Conservation (phyloP, 805 yeast genomes). For the Barnettozyma vustinii region DNA sequence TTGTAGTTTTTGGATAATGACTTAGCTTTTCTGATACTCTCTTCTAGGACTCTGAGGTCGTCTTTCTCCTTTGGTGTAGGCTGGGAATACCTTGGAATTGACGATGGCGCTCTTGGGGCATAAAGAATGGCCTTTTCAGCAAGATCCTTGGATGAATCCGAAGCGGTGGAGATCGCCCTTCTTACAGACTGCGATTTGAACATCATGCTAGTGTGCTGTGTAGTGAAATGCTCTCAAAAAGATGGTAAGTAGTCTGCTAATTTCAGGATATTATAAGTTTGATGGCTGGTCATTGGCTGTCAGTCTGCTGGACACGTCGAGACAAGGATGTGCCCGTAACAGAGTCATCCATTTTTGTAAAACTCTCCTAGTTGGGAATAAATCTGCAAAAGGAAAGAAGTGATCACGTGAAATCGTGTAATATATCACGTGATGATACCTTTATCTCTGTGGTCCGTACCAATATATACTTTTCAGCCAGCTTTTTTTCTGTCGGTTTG, state of each 20-base stretch:
- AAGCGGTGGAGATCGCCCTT: constrained; percentile 17
- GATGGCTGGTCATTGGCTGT: not conserved
- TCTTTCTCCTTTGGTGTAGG: constrained; percentile 4
- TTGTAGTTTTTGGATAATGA: constrained; percentile 15
- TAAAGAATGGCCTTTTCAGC: constrained; percentile 20
- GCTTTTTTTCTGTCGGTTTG: not conserved
- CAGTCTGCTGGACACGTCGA: not conserved
- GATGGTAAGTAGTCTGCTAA: too few relatives aligned
- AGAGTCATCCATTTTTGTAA: not conserved
- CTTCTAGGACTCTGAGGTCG: constrained; percentile 20
- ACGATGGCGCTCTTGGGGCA: constrained; percentile 7
- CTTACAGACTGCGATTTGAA: not conserved
- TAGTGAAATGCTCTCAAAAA: not conserved
- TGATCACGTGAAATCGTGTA: not conserved
- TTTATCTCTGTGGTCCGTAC: too few relatives aligned
- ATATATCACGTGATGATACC: not conserved
- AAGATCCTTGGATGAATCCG: constrained; percentile 21
- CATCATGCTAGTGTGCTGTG: not conserved
- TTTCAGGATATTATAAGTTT: not conserved
- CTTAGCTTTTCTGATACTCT: constrained; percentile 24
- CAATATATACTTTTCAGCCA: not conserved
- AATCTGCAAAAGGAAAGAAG: not conserved
- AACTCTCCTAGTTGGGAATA: not conserved
- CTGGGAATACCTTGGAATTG: not conserved
- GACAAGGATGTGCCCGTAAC: not conserved